phyloP scores from a whole-genome alignment of 2,329 filamentous ascomycete species.

The Pseudogymnoascus sp. region DNA sequence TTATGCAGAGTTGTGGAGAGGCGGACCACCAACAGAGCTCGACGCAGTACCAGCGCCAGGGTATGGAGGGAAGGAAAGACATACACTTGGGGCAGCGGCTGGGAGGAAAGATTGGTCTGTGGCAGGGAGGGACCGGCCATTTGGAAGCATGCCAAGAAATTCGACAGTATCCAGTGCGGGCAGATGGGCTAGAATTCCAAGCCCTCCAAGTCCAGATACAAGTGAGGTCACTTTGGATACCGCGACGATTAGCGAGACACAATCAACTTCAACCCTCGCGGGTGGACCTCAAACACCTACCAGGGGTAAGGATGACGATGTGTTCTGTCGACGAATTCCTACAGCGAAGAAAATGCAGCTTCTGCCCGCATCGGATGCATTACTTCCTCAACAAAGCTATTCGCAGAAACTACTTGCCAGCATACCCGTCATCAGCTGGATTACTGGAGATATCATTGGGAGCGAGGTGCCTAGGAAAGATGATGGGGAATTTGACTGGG shows the following conservation, averaged over 20 bases:
- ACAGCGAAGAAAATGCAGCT: slow-evolving; percentile 57
- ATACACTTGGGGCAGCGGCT: neutral
- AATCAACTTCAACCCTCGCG: slow-evolving; percentile 22
- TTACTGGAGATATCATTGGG: slow-evolving; percentile 64
- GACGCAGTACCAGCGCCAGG: slow-evolving; percentile 42
- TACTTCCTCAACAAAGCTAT: slow-evolving; percentile 59
- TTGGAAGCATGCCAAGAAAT: slow-evolving; percentile 2
- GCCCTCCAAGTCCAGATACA: neutral
- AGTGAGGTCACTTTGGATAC: slow-evolving; percentile 45
- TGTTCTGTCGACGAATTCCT: slow-evolving; percentile 55
- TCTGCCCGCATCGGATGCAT: slow-evolving; percentile 59
- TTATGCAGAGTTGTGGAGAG: slow-evolving; percentile 61
- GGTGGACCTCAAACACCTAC: slow-evolving; percentile 12
- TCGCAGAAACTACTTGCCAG: slow-evolving; percentile 54
- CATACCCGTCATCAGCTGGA: slow-evolving; percentile 64
- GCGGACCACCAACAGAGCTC: slow-evolving; percentile 55
- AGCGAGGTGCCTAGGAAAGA: slow-evolving; percentile 66
- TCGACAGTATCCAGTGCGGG: neutral
- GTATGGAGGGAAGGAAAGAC: neutral
- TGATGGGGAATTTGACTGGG: slow-evolving; percentile 69
- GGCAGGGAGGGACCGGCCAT: neutral
- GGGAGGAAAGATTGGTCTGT: slow-evolving; percentile 1
- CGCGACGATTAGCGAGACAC: slow-evolving; percentile 33
- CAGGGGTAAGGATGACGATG: slow-evolving; percentile 29
- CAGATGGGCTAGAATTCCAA: neutral